phyloP scores from a whole-genome alignment of 164 flowering plant genomes.

The Dillenia turbinata region DNA sequence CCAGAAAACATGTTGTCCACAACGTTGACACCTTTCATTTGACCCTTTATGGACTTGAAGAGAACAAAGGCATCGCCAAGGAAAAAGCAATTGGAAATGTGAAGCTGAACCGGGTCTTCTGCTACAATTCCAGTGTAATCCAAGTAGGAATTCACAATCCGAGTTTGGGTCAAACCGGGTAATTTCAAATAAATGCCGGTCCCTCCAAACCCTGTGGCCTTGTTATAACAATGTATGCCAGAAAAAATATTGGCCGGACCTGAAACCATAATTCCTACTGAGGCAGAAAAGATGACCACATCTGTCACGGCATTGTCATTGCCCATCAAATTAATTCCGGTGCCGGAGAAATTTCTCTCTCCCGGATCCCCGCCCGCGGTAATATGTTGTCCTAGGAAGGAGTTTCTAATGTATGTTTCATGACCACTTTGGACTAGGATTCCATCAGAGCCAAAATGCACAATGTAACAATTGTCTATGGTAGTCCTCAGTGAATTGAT shows the following conservation, averaged over 20 bases:
- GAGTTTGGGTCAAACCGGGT: conserved; percentile 16
- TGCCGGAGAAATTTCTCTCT: conserved; percentile 18
- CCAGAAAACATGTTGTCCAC: conserved; percentile 23
- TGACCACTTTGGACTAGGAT: conserved; percentile 15
- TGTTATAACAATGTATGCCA: conserved; percentile 24
- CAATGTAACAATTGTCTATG: conserved; percentile 18
- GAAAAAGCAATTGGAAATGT: conserved; percentile 15
- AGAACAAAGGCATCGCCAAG: conserved; percentile 14
- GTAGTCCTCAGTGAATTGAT: conserved; percentile 16
- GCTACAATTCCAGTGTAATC: conserved; percentile 20
- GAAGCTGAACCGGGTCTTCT: conserved; percentile 23
- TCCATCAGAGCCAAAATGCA: conserved; percentile 11
- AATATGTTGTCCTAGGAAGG: conserved; percentile 22
- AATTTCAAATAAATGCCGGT: conserved; percentile 10
- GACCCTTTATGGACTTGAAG: conserved; percentile 12
- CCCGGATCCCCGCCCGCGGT: conserved; percentile 14
- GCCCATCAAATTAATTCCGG: conserved; percentile 14
- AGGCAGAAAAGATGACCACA: conserved; percentile 19
- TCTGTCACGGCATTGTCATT: conserved; percentile 20
- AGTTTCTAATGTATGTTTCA: conserved; percentile 12
- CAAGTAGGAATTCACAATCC: conserved; percentile 18
- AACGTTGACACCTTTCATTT: not conserved
- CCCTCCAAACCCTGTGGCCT: conserved; percentile 19
- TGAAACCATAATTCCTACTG: conserved; percentile 7
- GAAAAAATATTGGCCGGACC: conserved; percentile 19